A percentile compares a stretch with the other conserved stretches of the same genome.
Conservation (phyloP, 176 grass and related monocot species). For the Poa annua region DNA sequence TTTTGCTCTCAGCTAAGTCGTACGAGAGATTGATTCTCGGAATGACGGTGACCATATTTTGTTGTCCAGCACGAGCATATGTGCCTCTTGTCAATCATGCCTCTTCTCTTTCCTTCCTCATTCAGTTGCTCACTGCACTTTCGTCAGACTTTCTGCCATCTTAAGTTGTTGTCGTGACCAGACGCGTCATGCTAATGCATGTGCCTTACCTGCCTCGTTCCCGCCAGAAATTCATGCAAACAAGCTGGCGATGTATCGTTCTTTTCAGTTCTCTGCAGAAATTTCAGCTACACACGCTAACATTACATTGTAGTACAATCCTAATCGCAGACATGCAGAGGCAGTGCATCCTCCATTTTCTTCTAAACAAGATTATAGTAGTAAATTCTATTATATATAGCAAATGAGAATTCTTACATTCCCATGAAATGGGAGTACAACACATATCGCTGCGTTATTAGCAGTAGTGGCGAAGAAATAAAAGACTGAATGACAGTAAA, state of each 20-base stretch:
- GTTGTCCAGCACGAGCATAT: neutral
- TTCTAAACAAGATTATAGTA: too few species aligned
- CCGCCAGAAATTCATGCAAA: neutral
- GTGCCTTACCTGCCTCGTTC: neutral
- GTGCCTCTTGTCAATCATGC: slow-evolving; percentile 11
- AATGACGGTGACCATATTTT: slow-evolving; percentile 25
- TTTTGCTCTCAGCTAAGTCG: neutral
- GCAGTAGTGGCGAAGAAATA: neutral
- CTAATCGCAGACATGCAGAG: too few species aligned
- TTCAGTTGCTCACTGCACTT: neutral
- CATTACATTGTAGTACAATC: too few species aligned
- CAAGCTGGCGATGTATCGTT: too few species aligned
- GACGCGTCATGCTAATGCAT: neutral
- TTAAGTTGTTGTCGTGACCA: neutral
- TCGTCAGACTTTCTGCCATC: neutral
- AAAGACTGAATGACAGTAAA: neutral
- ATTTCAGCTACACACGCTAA: neutral
- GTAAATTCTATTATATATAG: neutral
- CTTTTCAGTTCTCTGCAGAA: too few species aligned
- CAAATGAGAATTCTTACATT: neutral
- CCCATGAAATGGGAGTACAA: neutral
- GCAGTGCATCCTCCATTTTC: too few species aligned
- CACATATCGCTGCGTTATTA: neutral
- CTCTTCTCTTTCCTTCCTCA: neutral
- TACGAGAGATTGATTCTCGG: slow-evolving; percentile 4